Percentiles rank a stretch among this genome's conserved stretches.
Evolutionary conservation across 331 rosid species (phyloP).

Genomic region (Spiraea crenata): DNA sequence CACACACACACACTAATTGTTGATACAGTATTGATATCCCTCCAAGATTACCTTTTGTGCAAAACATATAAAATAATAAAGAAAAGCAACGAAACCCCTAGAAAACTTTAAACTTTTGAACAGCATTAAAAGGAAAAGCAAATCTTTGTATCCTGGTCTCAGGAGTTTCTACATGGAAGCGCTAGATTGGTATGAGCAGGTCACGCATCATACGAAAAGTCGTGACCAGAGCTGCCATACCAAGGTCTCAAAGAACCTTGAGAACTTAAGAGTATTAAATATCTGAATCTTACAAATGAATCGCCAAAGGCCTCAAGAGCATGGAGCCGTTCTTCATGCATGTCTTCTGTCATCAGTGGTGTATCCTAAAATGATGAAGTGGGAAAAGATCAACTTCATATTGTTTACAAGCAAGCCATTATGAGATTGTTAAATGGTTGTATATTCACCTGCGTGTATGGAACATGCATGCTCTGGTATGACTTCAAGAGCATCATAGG

Average conservation of each 20-base stretch:
- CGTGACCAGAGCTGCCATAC: neutral
- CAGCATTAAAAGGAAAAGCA: neutral
- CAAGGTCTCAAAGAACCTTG: neutral
- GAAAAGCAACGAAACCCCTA: neutral
- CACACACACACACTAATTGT: too few species aligned
- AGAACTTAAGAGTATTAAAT: neutral
- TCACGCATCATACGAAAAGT: neutral
- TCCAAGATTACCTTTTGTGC: too few species aligned
- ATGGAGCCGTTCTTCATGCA: constrained; percentile 97
- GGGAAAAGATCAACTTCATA: constrained; percentile 18
- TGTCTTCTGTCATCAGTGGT: constrained; percentile 99
- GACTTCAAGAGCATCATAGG: constrained; percentile 82
- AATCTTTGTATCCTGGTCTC: too few species aligned
- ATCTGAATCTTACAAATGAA: constrained; percentile 70
- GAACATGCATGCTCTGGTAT: constrained; percentile 80
- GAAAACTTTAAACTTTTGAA: constrained; percentile 7
- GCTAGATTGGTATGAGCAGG: neutral
- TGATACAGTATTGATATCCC: too few species aligned
- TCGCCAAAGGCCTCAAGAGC: constrained; percentile 86
- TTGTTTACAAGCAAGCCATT: constrained; percentile 17
- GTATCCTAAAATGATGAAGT: constrained; percentile 52
- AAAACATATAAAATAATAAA: too few species aligned
- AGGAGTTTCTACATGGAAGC: neutral
- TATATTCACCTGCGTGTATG: constrained; percentile 79
- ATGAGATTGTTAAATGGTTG: constrained; percentile 17